phyloP scores from a whole-genome alignment of 75 land plant genomes.

The Sequoiadendron giganteum region DNA sequence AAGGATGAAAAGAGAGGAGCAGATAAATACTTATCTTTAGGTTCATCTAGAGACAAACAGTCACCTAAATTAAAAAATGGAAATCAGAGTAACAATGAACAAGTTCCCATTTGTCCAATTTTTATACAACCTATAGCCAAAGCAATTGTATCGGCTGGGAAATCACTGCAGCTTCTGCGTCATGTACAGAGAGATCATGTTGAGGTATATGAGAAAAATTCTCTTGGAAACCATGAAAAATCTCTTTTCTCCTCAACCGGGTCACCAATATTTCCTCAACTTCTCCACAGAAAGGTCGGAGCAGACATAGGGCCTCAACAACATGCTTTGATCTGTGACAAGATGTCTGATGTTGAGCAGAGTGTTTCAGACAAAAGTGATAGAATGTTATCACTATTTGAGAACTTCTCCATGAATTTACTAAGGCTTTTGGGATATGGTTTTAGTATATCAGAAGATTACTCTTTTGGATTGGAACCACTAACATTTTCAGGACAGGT shows the following conservation, averaged over 20 bases:
- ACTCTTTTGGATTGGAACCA: not conserved
- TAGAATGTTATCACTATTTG: slow-evolving; percentile 25
- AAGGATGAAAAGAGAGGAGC: slow-evolving; percentile 2
- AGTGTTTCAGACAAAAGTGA: not conserved
- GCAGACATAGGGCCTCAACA: not conserved
- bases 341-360: slow-evolving; percentile 2
- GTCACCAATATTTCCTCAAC: slow-evolving; percentile 6
- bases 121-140: slow-evolving; percentile 78
- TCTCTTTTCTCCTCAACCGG: not conserved
- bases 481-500: not conserved
- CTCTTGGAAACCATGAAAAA: slow-evolving; percentile 5
- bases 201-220: slow-evolving; percentile 11
- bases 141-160: slow-evolving; percentile 90
- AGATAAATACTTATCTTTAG: not conserved
- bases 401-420: slow-evolving; percentile 25
- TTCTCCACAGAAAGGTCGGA: not conserved
- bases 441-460: slow-evolving; percentile 13
- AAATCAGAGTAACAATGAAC: slow-evolving; percentile 16
- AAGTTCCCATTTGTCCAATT: slow-evolving; percentile 49
- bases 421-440: slow-evolving; percentile 27
- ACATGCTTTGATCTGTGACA: slow-evolving; percentile 1
- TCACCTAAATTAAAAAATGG: slow-evolving; percentile 8
- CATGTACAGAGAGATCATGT: slow-evolving; percentile 43
- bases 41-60: not conserved
- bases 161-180: slow-evolving; percentile 84